Base-by-base conservation (phyloP, 441 rosid genomes). In the Francoa sonchifolia region DNA sequence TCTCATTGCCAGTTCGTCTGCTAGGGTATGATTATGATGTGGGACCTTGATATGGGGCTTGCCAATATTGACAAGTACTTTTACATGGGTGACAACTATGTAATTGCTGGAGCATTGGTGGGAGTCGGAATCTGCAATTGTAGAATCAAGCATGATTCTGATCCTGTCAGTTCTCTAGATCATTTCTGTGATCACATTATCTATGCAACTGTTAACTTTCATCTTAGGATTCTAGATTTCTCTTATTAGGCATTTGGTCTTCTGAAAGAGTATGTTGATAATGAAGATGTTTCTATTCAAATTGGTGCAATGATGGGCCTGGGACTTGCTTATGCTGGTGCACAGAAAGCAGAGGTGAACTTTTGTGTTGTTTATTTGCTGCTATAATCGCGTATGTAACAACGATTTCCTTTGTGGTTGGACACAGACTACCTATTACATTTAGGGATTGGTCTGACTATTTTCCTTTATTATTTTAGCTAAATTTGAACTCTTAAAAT, bases 281-380 rank as follows among this genome's bases (percentile, higher is more conserved):
- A 65, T 49, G 99, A 80, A 59, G 99, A 90, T 65, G 41, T 90
- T 50, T 73, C 79, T 21, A 61, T 75, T 27, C 68, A 94, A 48
- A 86, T 90, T 42, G 99, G 96, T 52, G 96, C 90, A 48, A 86
- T 90, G 23, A 80, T 90, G 94, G 99, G 99, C 34, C 74, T 86
- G 8, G 96, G 94, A 56, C 76, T 90, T 57, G 74, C 99, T 30
- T 86, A 83, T 68, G 96, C 99, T n/a, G 99, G 96, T 55, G 46
- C 93, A 43, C 88, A 76, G 63, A 80, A 80, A 59, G 94, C 80
- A 29, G 76, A 68, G 90, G 96, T 79, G 36, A 54, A 40, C 9
- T 43, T 17, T 43, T 13, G 46, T 52, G 15, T 51, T 23, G 27
- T 35, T 19, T 36, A 38, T 39, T 16, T 37, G n/a, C n/a, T n/a